phyloP scores from a whole-genome alignment of 2,329 filamentous ascomycete species.

The Aspergillus proliferans region DNA sequence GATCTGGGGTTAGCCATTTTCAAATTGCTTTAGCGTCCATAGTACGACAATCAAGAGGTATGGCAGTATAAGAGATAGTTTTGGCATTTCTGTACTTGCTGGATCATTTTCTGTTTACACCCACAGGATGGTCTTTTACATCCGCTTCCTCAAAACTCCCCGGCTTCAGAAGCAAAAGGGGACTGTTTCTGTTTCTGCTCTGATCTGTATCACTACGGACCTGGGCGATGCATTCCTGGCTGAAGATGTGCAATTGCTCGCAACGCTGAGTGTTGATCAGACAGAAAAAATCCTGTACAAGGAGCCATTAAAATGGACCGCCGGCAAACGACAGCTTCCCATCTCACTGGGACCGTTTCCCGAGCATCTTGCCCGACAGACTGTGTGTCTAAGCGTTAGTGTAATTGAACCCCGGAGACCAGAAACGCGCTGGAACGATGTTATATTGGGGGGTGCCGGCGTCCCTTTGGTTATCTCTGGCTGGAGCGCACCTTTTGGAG shows the following conservation, averaged over 20 bases:
- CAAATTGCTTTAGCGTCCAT: background rate
- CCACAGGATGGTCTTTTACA: slow-evolving; percentile 50
- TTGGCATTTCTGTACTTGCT: background rate
- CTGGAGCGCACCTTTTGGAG: slow-evolving; percentile 46
- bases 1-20: background rate
- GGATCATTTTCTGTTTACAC: background rate
- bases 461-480: slow-evolving; percentile 50
- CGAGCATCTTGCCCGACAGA: slow-evolving; percentile 16
- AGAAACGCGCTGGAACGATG: slow-evolving; percentile 8
- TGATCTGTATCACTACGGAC: slow-evolving; percentile 63
- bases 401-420: slow-evolving; percentile 8
- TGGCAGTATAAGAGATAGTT: background rate
- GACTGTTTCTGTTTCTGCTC: slow-evolving; percentile 40
- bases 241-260: slow-evolving; percentile 29
- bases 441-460: slow-evolving; percentile 13
- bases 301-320: slow-evolving; percentile 24
- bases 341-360: slow-evolving; percentile 27
- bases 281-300: slow-evolving; percentile 17
- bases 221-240: slow-evolving; percentile 59
- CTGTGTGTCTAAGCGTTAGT: slow-evolving; percentile 23
- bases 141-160: slow-evolving; percentile 64
- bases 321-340: slow-evolving; percentile 28
- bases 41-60: background rate
- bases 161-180: slow-evolving; percentile 39
- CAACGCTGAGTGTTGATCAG: slow-evolving; percentile 15